A percentile compares a stretch with the other conserved stretches of the same genome.
These are phyloP conservation scores for Suillus lakei DNA, from an alignment of 768 basidiomycete species.

Conservation along the genomic window DNA sequence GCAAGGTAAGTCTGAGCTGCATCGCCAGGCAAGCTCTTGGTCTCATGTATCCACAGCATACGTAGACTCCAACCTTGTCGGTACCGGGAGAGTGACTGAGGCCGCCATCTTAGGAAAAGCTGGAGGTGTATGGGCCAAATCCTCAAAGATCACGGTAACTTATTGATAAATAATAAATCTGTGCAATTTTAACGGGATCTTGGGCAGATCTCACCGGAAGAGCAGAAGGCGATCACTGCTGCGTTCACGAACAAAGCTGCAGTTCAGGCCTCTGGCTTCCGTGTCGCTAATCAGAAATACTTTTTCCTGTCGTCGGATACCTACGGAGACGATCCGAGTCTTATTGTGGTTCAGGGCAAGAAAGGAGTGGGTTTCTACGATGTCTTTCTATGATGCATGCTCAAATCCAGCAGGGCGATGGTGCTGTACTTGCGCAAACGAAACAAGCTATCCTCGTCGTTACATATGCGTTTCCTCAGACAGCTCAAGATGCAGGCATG, in stretches of 20 bases:
- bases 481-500: constrained; percentile 67
- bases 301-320: constrained; percentile 50
- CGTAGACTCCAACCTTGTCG: constrained; percentile 82
- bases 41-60: constrained; percentile 54
- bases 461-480: constrained; percentile 68
- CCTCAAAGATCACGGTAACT: constrained; percentile 24
- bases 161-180: constrained; percentile 15
- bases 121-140: constrained; percentile 37
- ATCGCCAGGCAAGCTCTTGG: neutral
- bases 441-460: constrained; percentile 84
- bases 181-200: constrained; percentile 16
- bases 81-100: constrained; percentile 68
- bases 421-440: constrained; percentile 76
- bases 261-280: constrained; percentile 63
- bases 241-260: constrained; percentile 47
- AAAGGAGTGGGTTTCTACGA: constrained; percentile 60
- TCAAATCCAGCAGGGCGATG: constrained; percentile 59
- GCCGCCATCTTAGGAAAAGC: constrained; percentile 57
- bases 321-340: constrained; percentile 46
- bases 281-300: constrained; percentile 74
- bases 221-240: constrained; percentile 28
- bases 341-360: constrained; percentile 65
- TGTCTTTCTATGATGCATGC: neutral
- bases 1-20: constrained; percentile 64
- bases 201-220: constrained; percentile 27